Evolutionary conservation across 176 grass and related monocot species (phyloP).

Genomic region (Saccharum officinarum): DNA sequence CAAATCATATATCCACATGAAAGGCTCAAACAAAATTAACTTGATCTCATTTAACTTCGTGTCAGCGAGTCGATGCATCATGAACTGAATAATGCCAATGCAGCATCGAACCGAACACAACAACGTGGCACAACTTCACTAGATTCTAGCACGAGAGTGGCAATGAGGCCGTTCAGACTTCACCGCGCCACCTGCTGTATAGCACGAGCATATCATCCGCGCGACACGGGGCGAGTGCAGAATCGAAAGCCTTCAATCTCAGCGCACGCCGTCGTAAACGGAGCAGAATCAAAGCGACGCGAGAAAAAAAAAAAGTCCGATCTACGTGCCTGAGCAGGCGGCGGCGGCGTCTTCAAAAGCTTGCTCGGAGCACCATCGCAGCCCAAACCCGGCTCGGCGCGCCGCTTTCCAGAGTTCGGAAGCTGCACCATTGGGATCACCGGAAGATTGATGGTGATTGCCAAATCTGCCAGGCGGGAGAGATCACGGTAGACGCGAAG

Average conservation of each 20-base stretch:
- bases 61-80: background rate
- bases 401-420: background rate
- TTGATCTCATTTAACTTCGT: background rate
- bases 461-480: background rate
- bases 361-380: background rate
- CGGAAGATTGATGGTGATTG: background rate
- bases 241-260: no score
- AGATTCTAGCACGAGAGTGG: background rate
- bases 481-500: slow-evolving; percentile 11
- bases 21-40: background rate
- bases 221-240: no score
- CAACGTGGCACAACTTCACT: background rate
- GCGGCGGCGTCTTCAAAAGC: background rate
- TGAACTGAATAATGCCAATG: background rate
- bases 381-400: background rate
- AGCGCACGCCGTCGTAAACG: background rate
- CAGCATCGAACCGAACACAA: background rate
- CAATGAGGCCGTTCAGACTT: no score
- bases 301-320: no score
- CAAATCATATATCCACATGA: background rate
- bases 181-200: no score
- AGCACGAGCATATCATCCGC: no score
- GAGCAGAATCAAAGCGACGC: no score
- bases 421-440: slow-evolving; percentile 24
- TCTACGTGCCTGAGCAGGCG: background rate